Conservation (phyloP, 2,329 filamentous ascomycete species). For the Colletotrichum kahawae region DNA sequence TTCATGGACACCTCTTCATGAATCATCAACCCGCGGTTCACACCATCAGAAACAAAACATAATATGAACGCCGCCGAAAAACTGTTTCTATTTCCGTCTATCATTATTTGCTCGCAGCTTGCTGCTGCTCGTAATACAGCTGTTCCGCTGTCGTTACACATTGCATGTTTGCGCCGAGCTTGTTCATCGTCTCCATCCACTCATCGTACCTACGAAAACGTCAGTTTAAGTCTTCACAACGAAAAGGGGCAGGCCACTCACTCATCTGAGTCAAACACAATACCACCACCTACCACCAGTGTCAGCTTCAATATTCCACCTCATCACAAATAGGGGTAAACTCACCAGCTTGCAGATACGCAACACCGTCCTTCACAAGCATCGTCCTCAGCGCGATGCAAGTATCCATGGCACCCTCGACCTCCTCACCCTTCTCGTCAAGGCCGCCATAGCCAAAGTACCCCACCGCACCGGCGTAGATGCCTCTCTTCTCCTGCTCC, state of each 20-base stretch:
- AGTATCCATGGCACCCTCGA: slow-evolving; percentile 91
- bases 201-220: slow-evolving; percentile 69
- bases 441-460: slow-evolving; percentile 91
- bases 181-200: slow-evolving; percentile 94
- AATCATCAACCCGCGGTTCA: neutral
- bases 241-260: neutral
- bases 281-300: slow-evolving; percentile 69
- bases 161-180: slow-evolving; percentile 86
- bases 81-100: neutral
- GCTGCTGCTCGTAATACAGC: slow-evolving; percentile 48
- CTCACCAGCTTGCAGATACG: slow-evolving; percentile 83
- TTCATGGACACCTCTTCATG: neutral
- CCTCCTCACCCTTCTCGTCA: slow-evolving; percentile 63
- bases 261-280: slow-evolving; percentile 91
- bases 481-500: slow-evolving; percentile 90
- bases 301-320: neutral
- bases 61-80: neutral
- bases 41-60: neutral
- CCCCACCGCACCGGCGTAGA: slow-evolving; percentile 95
- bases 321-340: neutral
- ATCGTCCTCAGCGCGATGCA: slow-evolving; percentile 85
- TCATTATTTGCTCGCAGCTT: slow-evolving; percentile 12
- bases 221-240: neutral
- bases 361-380: slow-evolving; percentile 88
- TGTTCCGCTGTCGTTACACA: slow-evolving; percentile 87